Percentiles rank a stretch among this genome's conserved stretches.
Conservation (phyloP, 495 filamentous ascomycete species). For the Aspergillus sclerotiicarbonarius region DNA sequence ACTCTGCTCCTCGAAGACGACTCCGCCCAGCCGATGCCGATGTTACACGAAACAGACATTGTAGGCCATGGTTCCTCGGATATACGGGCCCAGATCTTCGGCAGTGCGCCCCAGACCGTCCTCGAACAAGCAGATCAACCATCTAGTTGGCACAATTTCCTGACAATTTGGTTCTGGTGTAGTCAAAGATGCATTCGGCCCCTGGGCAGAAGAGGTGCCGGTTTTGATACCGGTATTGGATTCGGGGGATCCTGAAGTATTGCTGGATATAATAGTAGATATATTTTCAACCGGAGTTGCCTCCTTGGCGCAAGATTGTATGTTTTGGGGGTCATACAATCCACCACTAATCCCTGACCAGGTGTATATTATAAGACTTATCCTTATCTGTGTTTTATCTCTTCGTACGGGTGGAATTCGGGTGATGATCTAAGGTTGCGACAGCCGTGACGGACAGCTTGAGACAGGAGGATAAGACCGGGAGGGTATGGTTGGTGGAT, state of each 20-base stretch:
- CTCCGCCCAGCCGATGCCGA: conserved; percentile 57
- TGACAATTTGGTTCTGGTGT: neutral
- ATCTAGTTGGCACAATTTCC: conserved; percentile 16
- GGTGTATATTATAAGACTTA: neutral
- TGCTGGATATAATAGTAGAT: neutral
- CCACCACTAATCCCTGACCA: neutral
- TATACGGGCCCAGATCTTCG: conserved; percentile 79
- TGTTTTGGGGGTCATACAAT: neutral
- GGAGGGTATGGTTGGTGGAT: neutral
- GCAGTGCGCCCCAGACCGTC: conserved; percentile 59
- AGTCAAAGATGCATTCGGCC: neutral
- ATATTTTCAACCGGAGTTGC: neutral
- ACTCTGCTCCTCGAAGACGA: conserved; percentile 55
- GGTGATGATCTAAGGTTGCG: conserved; percentile 35
- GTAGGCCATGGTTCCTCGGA: conserved; percentile 74
- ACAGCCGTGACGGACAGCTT: conserved; percentile 1
- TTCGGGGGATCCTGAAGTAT: too few relatives aligned
- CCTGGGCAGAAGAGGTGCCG: too few relatives aligned
- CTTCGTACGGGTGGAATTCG: conserved; percentile 46
- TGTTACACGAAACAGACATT: conserved; percentile 68
- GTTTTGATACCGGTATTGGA: too few relatives aligned
- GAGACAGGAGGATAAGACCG: conserved; percentile 1
- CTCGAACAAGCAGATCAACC: conserved; percentile 64
- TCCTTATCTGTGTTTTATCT: conserved; percentile 49
- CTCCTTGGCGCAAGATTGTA: neutral